Evolutionary conservation across 1,139 yeast species (phyloP).

Genomic region (Candida sp.): DNA sequence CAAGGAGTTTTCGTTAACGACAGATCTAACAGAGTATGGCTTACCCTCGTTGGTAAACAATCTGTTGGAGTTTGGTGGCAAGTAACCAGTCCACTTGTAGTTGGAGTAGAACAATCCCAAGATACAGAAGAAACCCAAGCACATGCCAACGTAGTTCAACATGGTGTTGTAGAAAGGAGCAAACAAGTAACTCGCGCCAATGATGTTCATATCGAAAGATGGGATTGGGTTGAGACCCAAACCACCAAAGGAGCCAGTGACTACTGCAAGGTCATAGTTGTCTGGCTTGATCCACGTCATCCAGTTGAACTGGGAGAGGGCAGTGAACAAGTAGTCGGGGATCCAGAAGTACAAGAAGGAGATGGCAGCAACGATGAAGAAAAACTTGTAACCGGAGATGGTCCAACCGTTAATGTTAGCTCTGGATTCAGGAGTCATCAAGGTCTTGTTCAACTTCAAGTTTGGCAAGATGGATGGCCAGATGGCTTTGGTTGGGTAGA

Average conservation of each 20-base stretch:
- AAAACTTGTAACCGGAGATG: constrained; percentile 44
- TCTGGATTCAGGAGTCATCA: constrained; percentile 35
- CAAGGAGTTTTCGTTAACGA: constrained; percentile 23
- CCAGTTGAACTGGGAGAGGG: constrained; percentile 50
- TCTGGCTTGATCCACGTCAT: constrained; percentile 49
- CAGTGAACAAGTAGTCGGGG: constrained; percentile 45
- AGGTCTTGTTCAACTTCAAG: constrained; percentile 47
- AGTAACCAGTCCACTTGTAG: constrained; percentile 43
- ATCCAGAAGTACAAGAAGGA: constrained; percentile 49
- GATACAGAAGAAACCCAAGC: constrained; percentile 37
- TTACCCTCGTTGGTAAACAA: constrained; percentile 39
- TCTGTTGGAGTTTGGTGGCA: constrained; percentile 45
- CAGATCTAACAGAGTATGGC: constrained; percentile 35
- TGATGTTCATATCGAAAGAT: constrained; percentile 49
- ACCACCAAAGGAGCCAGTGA: constrained; percentile 42
- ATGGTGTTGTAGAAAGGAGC: constrained; percentile 44
- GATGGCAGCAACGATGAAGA: constrained; percentile 31
- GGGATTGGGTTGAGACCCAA: constrained; percentile 51
- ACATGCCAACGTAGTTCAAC: constrained; percentile 38
- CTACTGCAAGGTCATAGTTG: constrained; percentile 43
- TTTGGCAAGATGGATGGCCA: constrained; percentile 55
- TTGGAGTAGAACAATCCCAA: constrained; percentile 38
- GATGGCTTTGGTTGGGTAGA: constrained; percentile 47
- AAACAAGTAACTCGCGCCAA: constrained; percentile 46
- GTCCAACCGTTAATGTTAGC: constrained; percentile 42